Conservation (phyloP, 371 early-diverging fungal genomes). For the Quaeritorhiza haematococci region DNA sequence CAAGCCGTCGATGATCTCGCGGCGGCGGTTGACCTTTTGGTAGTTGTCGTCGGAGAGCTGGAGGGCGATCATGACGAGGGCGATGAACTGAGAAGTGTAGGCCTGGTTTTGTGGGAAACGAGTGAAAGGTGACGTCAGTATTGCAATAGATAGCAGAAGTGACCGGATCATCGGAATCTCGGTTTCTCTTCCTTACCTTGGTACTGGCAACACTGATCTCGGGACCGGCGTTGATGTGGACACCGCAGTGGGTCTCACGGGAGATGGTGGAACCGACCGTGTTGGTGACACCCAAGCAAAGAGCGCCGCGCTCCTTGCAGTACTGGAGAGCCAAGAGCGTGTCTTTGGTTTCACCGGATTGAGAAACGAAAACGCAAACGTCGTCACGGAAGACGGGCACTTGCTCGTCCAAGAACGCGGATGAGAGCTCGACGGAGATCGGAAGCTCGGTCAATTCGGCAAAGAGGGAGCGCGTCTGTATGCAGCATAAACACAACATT, state of each 20-base stretch:
- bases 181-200: slow-evolving; percentile 57
- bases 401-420: slow-evolving; percentile 94
- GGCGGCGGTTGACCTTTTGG: slow-evolving; percentile 78
- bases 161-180: background rate
- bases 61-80: slow-evolving; percentile 96
- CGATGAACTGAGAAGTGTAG: slow-evolving; percentile 98
- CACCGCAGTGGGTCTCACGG: slow-evolving; percentile 98
- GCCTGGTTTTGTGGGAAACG: slow-evolving; percentile 49
- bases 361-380: slow-evolving; percentile 98
- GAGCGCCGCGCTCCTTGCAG: slow-evolving; percentile 96
- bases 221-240: slow-evolving; percentile 99
- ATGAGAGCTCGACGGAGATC: slow-evolving; percentile 90
- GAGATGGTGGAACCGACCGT: slow-evolving; percentile 97
- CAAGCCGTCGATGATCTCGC: slow-evolving; percentile 94
- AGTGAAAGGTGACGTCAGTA: background rate
- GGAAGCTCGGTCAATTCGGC: slow-evolving; percentile 98
- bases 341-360: slow-evolving; percentile 99
- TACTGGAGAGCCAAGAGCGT: slow-evolving; percentile 96
- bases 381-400: slow-evolving; percentile 98
- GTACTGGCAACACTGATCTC: slow-evolving; percentile 99
- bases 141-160: background rate
- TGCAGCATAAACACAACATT: background rate
- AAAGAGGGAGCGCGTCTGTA: slow-evolving; percentile 85
- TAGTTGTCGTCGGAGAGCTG: slow-evolving; percentile 92
- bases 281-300: slow-evolving; percentile 99